phyloP scores from a whole-genome alignment of 108 stramenopile species.

The Seminavis robusta region DNA sequence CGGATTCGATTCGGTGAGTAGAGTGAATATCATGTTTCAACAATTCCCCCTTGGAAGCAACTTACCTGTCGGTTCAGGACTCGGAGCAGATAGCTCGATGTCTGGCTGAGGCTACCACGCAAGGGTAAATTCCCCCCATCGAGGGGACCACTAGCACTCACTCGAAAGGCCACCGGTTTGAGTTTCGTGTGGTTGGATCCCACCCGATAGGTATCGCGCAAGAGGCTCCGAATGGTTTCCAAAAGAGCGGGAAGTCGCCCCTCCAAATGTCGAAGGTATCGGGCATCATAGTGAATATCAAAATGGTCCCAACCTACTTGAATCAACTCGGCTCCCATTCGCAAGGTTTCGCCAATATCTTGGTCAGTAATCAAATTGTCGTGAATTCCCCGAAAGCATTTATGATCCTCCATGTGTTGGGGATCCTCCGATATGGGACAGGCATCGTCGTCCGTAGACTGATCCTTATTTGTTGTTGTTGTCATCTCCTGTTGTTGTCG shows the following conservation, averaged over 20 bases:
- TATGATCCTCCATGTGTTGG: neutral
- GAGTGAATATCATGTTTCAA: too few species aligned
- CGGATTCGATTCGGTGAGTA: too few species aligned
- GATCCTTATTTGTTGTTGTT: too few species aligned
- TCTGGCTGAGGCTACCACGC: neutral
- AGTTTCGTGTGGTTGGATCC: neutral
- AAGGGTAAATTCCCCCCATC: constrained; percentile 23
- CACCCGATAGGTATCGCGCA: neutral
- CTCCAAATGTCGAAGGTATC: constrained; percentile 11
- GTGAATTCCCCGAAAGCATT: constrained; percentile 54
- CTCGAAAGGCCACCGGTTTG: constrained; percentile 47
- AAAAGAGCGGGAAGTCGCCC: neutral
- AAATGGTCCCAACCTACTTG: constrained; percentile 40
- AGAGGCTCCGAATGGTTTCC: neutral
- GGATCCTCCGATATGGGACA: too few species aligned
- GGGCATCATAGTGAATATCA: constrained; percentile 33
- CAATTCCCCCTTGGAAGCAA: too few species aligned
- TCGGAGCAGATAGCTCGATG: neutral
- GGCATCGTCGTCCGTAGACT: too few species aligned
- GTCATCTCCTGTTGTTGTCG: neutral
- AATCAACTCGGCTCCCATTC: constrained; percentile 30
- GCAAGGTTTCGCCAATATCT: constrained; percentile 20
- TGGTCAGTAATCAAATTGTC: constrained; percentile 19
- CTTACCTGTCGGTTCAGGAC: constrained; percentile 24
- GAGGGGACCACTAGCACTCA: constrained; percentile 36